Base-by-base conservation (phyloP, 2,329 filamentous ascomycete species). In the Exutisphaerella laricina region DNA sequence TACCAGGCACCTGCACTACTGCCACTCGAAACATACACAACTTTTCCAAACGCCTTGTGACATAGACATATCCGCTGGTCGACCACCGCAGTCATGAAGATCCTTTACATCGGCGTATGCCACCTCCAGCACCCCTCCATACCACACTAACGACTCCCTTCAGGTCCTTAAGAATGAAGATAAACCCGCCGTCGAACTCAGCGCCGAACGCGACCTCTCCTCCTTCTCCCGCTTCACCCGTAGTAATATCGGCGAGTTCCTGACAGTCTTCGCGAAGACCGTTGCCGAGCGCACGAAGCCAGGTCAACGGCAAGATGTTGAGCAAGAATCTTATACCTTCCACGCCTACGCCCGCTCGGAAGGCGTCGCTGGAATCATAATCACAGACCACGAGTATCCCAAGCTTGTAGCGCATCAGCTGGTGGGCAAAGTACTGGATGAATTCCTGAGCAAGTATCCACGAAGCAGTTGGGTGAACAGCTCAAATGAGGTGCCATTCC, bases 221-320 rank as follows among this genome's bases (percentile, higher is more conserved):
- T 79, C 76, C 57, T 92, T 85, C 71, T 88, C 81, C 46, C 79
- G 83, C 66, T 94, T 94, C 71, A 90, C 85, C 52, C 75, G 81
- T 40, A 49, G 49, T 58, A 73, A 72, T 61, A 72, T 79, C 64
- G 67, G 67, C 58, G 73, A 83, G 66, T 82, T 94, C 74, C 86
- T 94, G 81, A 84, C 80, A 43, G 73, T 95, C 59, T 90, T 94
- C 71, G 79, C 80, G 66, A 87, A 87, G 68, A 90, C 85, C 13
- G 84, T 96, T 36, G 90, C 90, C 49, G 86, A 94, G 69, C 78
- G 86, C 57, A 95, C 88, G 48, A 74, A 74, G 47, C 78, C 83
- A n/a, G 88, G 52, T 28, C 85, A 92, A 67, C 53, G 52, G n/a
- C 85, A 94, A 67, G 86, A 88, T 63, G 82, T 94, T 43, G 84